Conservation (phyloP, 1,139 yeast species). For the Sugiyamaella paludigena region DNA sequence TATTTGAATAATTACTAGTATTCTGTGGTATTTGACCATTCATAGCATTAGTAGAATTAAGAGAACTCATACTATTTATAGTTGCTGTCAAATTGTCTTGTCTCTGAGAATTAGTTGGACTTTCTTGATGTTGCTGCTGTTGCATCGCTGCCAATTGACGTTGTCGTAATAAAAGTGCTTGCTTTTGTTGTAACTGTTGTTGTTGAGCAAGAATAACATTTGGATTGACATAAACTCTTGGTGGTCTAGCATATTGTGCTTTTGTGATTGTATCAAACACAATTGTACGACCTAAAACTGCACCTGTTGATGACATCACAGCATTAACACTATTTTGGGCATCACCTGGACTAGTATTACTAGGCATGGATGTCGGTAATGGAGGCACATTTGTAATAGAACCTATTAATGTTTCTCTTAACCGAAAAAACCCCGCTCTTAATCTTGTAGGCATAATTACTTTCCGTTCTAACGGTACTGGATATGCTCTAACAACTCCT, state of each 20-base stretch:
- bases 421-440: slow-evolving; percentile 68
- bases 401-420: slow-evolving; percentile 49
- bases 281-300: slow-evolving; percentile 37
- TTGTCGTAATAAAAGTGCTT: slow-evolving; percentile 27
- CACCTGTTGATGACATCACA: slow-evolving; percentile 37
- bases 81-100: too few species aligned
- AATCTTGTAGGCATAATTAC: slow-evolving; percentile 66
- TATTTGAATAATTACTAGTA: background rate
- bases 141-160: slow-evolving; percentile 11
- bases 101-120: background rate
- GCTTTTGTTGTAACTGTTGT: slow-evolving; percentile 27
- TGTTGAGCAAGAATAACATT: slow-evolving; percentile 20
- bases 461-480: slow-evolving; percentile 76
- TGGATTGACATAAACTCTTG: slow-evolving; percentile 31
- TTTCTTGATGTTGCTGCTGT: slow-evolving; percentile 11
- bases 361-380: slow-evolving; percentile 15
- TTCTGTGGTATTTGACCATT: too few species aligned
- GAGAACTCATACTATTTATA: too few species aligned
- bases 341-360: slow-evolving; percentile 4
- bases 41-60: too few species aligned
- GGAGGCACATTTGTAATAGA: slow-evolving; percentile 33
- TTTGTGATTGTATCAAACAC: slow-evolving; percentile 34
- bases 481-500: slow-evolving; percentile 76
- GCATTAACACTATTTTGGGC: slow-evolving; percentile 21
- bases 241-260: slow-evolving; percentile 35